Base-by-base conservation (phyloP, 2,329 filamentous ascomycete genomes). In the Venturia aucupariae region DNA sequence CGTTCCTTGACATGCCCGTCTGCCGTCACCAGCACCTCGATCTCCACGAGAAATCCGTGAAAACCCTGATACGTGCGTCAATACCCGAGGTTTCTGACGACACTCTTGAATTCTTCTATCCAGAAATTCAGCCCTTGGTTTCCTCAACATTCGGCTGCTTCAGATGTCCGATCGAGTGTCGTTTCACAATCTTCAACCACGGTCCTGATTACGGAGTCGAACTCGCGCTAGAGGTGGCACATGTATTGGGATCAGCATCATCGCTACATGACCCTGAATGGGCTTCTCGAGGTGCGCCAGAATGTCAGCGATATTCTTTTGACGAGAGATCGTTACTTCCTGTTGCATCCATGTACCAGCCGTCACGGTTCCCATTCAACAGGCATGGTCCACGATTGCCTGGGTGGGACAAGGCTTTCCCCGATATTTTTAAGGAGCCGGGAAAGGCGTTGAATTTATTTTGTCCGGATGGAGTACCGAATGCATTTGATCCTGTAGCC, bases 11-110 rank as follows among this genome's bases (percentile, higher is more conserved):
- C 15, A 54, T 54, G 48, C 17, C 48, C 10, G 15, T 54, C 8
- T 54, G 48, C 48, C 48, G 48, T 15, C 48, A 54, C 24, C 48
- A 54, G 32, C 48, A 32, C 48, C 48, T 54, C 48, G 48, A 54
- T 19, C 13, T 32, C 15, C 27, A 54, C 48, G 48, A 54, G 8
- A 54, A 54, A 10, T 24, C 48, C 10, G 27, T 54, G 11, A 27
- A 54, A 54, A 30, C 24, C 1, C 5, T 32, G 24, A 54, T 54
- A 15, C 48, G 24, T 17, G 15, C 24, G 24, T 54, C 27, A 2
- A 32, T 54, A 19, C 48, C 27, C 24, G 48, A 54, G 17, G 2
- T 30, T 17, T 54, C 24, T 19, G 48, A 27, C 7, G 48, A 32
- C 7, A 32, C 19, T 7, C 48, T 32, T 24, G 24, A 30, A 22